phyloP scores from a whole-genome alignment of 257 asterid species.

The Verbascum thapsus region DNA sequence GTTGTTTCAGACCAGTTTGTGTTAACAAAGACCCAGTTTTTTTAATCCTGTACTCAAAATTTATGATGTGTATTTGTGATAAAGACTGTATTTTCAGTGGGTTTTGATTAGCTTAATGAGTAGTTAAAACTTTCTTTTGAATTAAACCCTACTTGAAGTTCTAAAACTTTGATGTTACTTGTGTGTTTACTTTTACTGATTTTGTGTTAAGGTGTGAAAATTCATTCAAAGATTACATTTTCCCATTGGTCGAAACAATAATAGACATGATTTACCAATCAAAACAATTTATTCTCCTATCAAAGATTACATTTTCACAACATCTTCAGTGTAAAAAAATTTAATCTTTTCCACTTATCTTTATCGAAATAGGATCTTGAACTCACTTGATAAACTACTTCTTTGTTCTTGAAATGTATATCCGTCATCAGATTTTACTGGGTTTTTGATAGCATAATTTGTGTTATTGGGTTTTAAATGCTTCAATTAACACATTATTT shows the following conservation, averaged over 20 bases:
- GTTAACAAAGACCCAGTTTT: no score
- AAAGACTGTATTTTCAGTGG: conserved; percentile 11
- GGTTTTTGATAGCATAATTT: neutral
- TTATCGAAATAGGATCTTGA: no score
- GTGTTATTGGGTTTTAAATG: neutral
- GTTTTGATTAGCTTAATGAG: neutral
- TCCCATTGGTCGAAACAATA: neutral
- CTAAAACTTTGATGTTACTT: neutral
- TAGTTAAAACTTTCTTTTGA: neutral
- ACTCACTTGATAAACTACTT: neutral
- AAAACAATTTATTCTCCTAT: neutral
- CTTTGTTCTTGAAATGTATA: neutral
- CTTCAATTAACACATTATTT: neutral
- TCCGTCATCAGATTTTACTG: neutral
- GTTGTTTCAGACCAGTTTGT: neutral
- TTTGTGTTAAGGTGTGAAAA: neutral
- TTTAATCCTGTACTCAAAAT: neutral
- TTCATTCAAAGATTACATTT: conserved; percentile 4
- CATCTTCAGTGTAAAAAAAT: no score
- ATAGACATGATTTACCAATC: neutral
- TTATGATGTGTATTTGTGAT: neutral
- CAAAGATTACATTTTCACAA: no score
- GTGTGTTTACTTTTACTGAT: neutral
- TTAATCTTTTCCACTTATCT: no score
- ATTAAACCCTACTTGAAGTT: neutral